Base-by-base conservation (phyloP, 2,329 filamentous ascomycete species). In the Sporothrix euskadiensis region DNA sequence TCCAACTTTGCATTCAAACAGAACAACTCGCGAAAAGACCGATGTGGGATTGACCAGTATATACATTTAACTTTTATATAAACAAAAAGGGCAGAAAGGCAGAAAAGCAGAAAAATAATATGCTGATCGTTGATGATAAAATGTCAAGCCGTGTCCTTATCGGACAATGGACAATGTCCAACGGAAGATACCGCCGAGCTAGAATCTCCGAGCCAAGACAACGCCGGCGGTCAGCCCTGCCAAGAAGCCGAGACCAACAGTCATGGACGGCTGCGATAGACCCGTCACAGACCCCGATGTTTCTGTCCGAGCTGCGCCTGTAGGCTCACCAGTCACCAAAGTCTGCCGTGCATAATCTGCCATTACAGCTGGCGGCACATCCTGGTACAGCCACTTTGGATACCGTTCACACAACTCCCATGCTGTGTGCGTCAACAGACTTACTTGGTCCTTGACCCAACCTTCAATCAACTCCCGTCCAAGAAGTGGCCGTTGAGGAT, bases 371-470 rank as follows among this genome's bases (percentile, higher is more conserved):
- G 56, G 2, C 6, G 56, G 56, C 14, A 59, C 56, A 14, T 59
- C 56, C 56, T 8, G 30, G 56, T 59, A 59, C 30, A 59, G 9
- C 56, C 56, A 59, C 16, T 19, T 32, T 30, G 56, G 56, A 30
- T 59, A 57, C 9, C 71, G 32, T 49, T 72, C 71, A 22, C 65
- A 66, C 19, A 75, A 26, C 22, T 75, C 75, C 75, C 75, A 75
- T 0, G 71, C 71, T 0, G 75, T 75, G 44, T 71, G 57, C 54
- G 73, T 74, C 6, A 75, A 59, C 3, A 72, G 32, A 0, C 49
- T 30, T 14, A 75, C 52, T 30, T 75, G 75, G 0, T 75, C 75
- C 1, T 59, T 71, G 9, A 74, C 72, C 75, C 75, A 75, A 32
- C 72, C 73, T 35, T 75, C 73, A 44, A 49, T 47, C 16, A 72